Base-by-base conservation (phyloP, 2,329 filamentous ascomycete species). In the Scopulariopsis brevicaulis region DNA sequence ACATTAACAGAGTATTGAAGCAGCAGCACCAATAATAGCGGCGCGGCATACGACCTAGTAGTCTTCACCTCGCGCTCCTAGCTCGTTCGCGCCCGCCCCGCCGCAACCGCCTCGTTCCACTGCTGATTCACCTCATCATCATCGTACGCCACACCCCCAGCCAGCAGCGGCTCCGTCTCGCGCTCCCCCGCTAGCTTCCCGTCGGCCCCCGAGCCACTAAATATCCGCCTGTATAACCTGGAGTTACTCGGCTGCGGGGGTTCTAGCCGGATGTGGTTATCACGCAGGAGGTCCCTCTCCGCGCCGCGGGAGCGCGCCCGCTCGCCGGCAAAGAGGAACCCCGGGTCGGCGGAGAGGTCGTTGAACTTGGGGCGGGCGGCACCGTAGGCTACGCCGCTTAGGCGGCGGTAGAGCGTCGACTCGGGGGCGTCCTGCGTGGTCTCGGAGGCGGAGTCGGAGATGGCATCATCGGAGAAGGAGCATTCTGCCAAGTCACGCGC, bases 11-110 rank as follows among this genome's bases (percentile, higher is more conserved):
- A 92, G 68, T 93, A 93, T 68, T 94, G 89, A 35, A 94, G 76
- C 56, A 91, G 62, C 65, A 92, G 93, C 0, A 89, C 92, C 28
- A 86, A 66, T 60, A 90, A 82, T 55, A 93, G 73, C 1, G 88
- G 88, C 34, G 78, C 75, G 2, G 87, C 86, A 68, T 92, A 92
- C 61, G 80, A 77, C 34, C 80, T 74, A 48, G 97, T 79, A 1
- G 91, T 91, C 73, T 92, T 91, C 50, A 87, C 79, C 75, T 97
- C 93, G 61, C 92, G 84, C 70, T 88, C 86, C 91, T 92, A 97
- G 5, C 90, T 95, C 4, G 92, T 96, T 57, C 86, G 85, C 63
- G 97, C 92, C 66, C 84, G 81, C 12, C 91, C 90, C 0, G 87
- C 82, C 1, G 83, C 80, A 14, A 96, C 88, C 0, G 92, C 93